These are phyloP conservation scores for Panicum hallii DNA, from an alignment of 202 grass and related monocot species.

Conservation along the genomic window DNA sequence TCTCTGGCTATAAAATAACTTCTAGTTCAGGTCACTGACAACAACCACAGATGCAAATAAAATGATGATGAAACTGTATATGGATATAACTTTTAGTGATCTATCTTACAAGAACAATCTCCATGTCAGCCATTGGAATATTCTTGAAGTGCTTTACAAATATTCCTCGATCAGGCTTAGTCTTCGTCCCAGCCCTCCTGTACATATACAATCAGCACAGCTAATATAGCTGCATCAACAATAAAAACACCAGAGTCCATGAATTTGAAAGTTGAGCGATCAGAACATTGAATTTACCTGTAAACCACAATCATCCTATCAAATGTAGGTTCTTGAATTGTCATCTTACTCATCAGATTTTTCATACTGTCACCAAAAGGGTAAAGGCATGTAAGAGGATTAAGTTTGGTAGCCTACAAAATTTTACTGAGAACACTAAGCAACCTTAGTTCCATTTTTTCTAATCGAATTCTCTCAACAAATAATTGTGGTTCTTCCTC, in stretches of 20 bases:
- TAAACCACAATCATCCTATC: conserved; percentile 96
- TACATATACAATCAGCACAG: conserved; percentile 43
- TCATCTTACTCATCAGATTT: conserved; percentile 80
- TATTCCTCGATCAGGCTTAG: conserved; percentile 71
- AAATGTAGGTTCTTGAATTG: conserved; percentile 96
- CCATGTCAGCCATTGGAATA: conserved; percentile 97
- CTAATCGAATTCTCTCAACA: conserved; percentile 87
- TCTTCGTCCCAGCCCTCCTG: conserved; percentile 67
- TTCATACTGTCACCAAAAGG: conserved; percentile 56
- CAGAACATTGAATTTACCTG: conserved; percentile 63
- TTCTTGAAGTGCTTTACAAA: conserved; percentile 96
- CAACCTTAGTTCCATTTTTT: conserved; percentile 88
- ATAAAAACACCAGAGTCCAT: background rate
- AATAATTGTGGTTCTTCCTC: conserved; percentile 63
- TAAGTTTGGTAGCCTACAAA: conserved; percentile 29
- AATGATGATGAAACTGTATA: conserved; percentile 33
- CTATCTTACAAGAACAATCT: conserved; percentile 91
- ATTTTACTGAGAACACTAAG: conserved; percentile 20
- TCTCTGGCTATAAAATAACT: conserved; percentile 79
- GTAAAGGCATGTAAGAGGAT: conserved; percentile 22
- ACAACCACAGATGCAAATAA: conserved; percentile 14
- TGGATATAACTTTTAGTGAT: conserved; percentile 32
- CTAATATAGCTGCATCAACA: conserved; percentile 37
- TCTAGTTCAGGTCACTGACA: conserved; percentile 37
- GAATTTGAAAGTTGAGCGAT: conserved; percentile 38